A percentile compares a stretch with the other conserved stretches of the same genome.
These are phyloP conservation scores for Aureobasidium lini DNA, from an alignment of 2,329 filamentous ascomycete genomes.

Conservation along the genomic window DNA sequence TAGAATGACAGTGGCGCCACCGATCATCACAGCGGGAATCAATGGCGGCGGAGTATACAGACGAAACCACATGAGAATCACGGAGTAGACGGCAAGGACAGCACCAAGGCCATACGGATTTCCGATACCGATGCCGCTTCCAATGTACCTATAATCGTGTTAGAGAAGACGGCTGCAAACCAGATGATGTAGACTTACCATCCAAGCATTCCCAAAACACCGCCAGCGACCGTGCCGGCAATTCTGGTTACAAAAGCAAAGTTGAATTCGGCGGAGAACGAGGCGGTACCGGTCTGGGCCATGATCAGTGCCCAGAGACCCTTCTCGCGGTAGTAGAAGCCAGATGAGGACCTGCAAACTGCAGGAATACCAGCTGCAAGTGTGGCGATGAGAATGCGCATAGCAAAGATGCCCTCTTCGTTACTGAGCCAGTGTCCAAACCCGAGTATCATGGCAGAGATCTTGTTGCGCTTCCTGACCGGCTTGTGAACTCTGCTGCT, in stretches of 20 bases:
- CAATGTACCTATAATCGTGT: conserved; percentile 33
- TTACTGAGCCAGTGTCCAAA: conserved; percentile 21
- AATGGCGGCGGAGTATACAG: conserved; percentile 23
- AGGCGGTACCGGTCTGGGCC: conserved; percentile 41
- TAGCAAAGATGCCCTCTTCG: conserved; percentile 12
- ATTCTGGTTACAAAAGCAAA: conserved; percentile 38
- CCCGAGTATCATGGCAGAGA: conserved; percentile 37
- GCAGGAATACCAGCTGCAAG: conserved; percentile 9
- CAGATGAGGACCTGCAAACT: conserved; percentile 21
- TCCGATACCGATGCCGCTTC: conserved; percentile 40
- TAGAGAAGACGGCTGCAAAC: background rate
- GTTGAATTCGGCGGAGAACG: conserved; percentile 46
- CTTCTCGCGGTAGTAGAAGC: conserved; percentile 40
- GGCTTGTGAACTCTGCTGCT: conserved; percentile 12
- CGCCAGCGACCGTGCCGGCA: conserved; percentile 41
- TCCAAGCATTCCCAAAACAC: conserved; percentile 38
- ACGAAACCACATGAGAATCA: conserved; percentile 30
- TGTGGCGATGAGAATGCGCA: conserved; percentile 7
- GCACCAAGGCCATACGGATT: conserved; percentile 46
- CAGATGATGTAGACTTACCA: conserved; percentile 28
- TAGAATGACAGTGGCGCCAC: conserved; percentile 1
- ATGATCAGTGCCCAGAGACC: conserved; percentile 47
- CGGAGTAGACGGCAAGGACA: conserved; percentile 27
- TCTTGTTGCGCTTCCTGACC: conserved; percentile 29
- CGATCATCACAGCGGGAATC: conserved; percentile 5